Percentiles rank a stretch among this genome's conserved stretches.
Conservation (phyloP, 2,329 filamentous ascomycete species). For the Colletotrichum higginsianum region DNA sequence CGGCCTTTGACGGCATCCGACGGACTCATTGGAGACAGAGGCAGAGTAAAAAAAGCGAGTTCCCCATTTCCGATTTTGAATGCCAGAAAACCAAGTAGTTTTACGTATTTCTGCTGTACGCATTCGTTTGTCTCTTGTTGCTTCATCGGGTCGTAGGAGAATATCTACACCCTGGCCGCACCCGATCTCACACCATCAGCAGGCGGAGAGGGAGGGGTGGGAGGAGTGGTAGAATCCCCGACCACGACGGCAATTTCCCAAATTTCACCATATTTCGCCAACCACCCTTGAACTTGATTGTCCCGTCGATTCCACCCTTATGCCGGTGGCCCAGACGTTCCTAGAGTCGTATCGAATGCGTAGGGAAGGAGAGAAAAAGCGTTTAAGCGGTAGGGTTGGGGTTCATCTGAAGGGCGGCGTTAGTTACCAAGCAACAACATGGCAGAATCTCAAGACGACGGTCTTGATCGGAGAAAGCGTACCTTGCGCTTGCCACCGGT, state of each 20-base stretch:
- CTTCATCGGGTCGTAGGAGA: slow-evolving; percentile 21
- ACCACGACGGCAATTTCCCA: slow-evolving; percentile 35
- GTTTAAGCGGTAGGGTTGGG: slow-evolving; percentile 58
- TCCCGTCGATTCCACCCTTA: slow-evolving; percentile 43
- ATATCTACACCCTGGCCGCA: slow-evolving; percentile 7
- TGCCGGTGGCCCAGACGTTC: slow-evolving; percentile 43
- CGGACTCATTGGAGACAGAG: slow-evolving; percentile 22
- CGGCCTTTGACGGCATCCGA: background rate
- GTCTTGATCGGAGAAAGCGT: slow-evolving; percentile 11
- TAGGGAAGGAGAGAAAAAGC: slow-evolving; percentile 36
- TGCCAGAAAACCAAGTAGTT: slow-evolving; percentile 40
- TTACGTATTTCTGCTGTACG: slow-evolving; percentile 40
- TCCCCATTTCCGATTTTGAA: slow-evolving; percentile 40
- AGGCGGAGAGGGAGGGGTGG: slow-evolving; percentile 16
- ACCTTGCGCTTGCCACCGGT: slow-evolving; percentile 99
- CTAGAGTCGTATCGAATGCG: slow-evolving; percentile 43
- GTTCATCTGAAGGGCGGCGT: slow-evolving; percentile 55
- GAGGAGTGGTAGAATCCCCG: slow-evolving; percentile 4
- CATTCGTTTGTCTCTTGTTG: slow-evolving; percentile 39
- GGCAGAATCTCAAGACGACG: background rate
- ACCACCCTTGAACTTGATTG: slow-evolving; percentile 36
- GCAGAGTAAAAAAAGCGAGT: slow-evolving; percentile 25
- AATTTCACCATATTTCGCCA: slow-evolving; percentile 41
- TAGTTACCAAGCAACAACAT: slow-evolving; percentile 12
- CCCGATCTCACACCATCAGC: slow-evolving; percentile 17